Conservation (phyloP, 441 rosid species). For the Jatropha multifida region DNA sequence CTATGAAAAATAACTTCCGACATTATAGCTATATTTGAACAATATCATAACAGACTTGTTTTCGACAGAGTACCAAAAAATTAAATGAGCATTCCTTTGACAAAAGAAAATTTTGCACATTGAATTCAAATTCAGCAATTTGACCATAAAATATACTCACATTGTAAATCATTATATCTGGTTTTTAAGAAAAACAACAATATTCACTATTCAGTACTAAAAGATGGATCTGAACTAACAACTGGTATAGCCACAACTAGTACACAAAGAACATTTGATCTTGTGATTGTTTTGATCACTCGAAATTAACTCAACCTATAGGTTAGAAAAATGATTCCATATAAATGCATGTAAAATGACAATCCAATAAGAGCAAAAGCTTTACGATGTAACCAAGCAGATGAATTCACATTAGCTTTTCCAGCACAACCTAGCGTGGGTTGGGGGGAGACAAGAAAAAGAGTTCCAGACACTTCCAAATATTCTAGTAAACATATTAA, state of each 20-base stretch:
- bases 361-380: constrained; percentile 4
- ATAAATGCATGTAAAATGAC: background rate
- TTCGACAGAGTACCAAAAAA: background rate
- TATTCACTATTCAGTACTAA: background rate
- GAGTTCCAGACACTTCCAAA: constrained; percentile 2
- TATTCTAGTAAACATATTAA: constrained; percentile 20
- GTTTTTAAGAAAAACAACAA: background rate
- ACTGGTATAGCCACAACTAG: background rate
- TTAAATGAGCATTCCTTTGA: constrained; percentile 6
- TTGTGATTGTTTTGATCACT: background rate
- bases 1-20: background rate
- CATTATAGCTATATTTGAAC: constrained; percentile 1
- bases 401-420: constrained; percentile 6
- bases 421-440: background rate
- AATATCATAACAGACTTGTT: background rate
- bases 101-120: background rate
- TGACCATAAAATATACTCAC: background rate
- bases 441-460: background rate
- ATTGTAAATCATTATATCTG: background rate
- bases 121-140: background rate
- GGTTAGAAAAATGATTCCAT: constrained; percentile 7
- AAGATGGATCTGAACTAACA: constrained; percentile 15
- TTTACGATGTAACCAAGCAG: background rate
- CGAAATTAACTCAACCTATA: constrained; percentile 8
- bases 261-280: constrained; percentile 1